Evolutionary conservation across 345 rosid genomes (phyloP).

Genomic region (rapeseed (Brassica napus)): DNA sequence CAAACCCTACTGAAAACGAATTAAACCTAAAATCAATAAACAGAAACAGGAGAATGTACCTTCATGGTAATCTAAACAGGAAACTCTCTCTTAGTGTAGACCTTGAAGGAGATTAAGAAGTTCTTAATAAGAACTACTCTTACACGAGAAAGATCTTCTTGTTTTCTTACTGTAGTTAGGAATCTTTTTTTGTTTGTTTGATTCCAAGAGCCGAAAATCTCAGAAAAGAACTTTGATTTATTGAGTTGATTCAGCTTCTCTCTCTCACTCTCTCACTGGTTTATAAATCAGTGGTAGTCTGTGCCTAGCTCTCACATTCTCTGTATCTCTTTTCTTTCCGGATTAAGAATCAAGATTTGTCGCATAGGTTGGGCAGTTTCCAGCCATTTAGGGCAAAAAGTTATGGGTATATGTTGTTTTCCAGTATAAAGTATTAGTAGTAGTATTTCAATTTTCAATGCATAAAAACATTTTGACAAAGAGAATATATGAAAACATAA

Average conservation of each 20-base stretch:
- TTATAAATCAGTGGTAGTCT: not conserved
- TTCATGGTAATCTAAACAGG: not conserved
- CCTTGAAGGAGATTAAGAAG: not conserved
- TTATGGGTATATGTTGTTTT: not conserved
- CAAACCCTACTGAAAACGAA: not conserved
- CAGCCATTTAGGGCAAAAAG: not conserved
- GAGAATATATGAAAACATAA: not conserved
- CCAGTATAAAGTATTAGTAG: not conserved
- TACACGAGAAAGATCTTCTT: not conserved
- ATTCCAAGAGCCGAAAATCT: not conserved
- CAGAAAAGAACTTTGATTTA: not conserved
- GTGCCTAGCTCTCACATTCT: not conserved
- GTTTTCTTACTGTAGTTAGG: not conserved
- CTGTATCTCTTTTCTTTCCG: not conserved
- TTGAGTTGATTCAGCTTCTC: not conserved
- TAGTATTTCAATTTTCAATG: too few relatives aligned
- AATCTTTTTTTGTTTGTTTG: not conserved
- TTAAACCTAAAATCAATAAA: not conserved
- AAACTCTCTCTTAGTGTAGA: not conserved
- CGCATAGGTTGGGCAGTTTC: not conserved
- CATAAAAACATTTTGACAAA: not conserved
- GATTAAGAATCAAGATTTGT: not conserved
- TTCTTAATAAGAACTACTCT: too few relatives aligned
- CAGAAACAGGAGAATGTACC: not conserved
- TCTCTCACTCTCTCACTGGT: not conserved